Evolutionary conservation across 208 protist genomes (phyloP), one percentile per base, ranked within the genome.

Genomic region (Acanthamoeba comandoni): DNA sequence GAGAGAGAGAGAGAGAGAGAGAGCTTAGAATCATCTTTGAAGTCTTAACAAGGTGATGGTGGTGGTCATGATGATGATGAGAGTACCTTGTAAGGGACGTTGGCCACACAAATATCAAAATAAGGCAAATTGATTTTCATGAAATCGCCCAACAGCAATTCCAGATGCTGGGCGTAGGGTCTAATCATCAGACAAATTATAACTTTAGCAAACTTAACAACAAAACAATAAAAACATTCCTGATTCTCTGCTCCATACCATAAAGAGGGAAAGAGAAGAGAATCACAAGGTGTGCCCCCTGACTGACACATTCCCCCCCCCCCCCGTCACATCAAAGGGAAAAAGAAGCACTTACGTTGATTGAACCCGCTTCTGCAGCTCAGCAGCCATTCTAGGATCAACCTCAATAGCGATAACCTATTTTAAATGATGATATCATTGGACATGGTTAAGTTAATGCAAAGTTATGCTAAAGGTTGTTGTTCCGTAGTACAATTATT

Each of bases 101-200:
- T 99, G 52, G 99, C 98, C 9, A 99, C 98, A 89, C 99, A 99
- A 79, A 99, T 97, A 96, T 99, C 98, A 96, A 99, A 99, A 92
- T 97, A 99, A 0, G 99, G 99, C 55, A 99, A 97, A 17, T 99
- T 98, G 39, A 98, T 95, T 91, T 99, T 99, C 0, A 99, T 93
- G 71, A 98, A 97, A 95, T 99, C 99, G 55, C 98, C 98, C 19
- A 99, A 95, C 31, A 99, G 97, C 43, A 99, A 98, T 94, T 99
- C 93, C 67, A 99, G 93, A 93, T 99, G 99, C 12, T 94, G n/a
- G 9, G 89, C 70, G 51, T 95, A 92, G 39, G 90, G 69, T 77
- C 94, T 95, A 57, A 24, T n/a, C 60, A 48, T 11, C 53, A 91
- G 19, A 43, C 53, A 70, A 79, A 52, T 5, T 19, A 22, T 58